Evolutionary conservation across 305 asterid species (phyloP).

Genomic region (Solanum hybrid): DNA sequence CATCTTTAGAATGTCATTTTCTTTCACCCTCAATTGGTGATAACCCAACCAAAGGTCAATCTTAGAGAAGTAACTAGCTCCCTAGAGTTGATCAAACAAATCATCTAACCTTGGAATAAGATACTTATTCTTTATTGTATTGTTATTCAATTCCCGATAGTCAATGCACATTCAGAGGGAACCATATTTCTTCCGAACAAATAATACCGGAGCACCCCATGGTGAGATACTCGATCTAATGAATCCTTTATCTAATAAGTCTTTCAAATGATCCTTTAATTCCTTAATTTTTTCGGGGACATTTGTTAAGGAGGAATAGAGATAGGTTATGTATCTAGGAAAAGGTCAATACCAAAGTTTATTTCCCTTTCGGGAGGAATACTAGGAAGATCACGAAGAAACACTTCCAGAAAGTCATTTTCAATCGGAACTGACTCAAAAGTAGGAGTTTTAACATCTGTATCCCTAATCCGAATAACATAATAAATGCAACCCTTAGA

Average conservation of each 20-base stretch:
- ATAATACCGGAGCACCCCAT: not conserved
- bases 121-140: no score
- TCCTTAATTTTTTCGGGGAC: not conserved
- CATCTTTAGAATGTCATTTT: not conserved
- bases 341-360: no score
- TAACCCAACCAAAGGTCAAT: not conserved
- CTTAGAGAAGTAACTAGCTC: not conserved
- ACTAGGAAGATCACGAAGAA: not conserved
- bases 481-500: no score
- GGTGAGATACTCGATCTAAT: not conserved
- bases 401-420: not conserved
- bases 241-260: not conserved
- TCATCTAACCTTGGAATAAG: not conserved
- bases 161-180: not conserved
- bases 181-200: not conserved
- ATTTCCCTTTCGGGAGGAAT: not conserved
- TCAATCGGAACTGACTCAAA: not conserved
- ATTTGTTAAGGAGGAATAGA: not conserved
- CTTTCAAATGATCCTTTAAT: not conserved
- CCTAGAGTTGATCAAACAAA: not conserved
- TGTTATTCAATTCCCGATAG: no score
- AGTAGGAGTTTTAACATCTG: no score
- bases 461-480: no score
- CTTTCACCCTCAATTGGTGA: not conserved
- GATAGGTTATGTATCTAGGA: not conserved